Base-by-base conservation (phyloP, 345 rosid species). In the Garcia nutans region DNA sequence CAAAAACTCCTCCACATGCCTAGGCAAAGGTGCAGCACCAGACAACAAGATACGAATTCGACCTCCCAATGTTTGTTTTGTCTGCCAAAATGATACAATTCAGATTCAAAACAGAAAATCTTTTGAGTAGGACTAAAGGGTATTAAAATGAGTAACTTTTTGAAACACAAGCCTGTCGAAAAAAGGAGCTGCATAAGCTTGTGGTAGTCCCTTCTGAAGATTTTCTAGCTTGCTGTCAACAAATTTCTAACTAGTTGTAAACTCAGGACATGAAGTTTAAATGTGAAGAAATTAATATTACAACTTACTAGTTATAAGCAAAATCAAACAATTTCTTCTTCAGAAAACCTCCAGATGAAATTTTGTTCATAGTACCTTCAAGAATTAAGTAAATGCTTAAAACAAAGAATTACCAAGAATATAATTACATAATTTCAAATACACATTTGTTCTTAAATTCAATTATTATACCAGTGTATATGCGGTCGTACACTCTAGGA, bases 1-100 rank as follows among this genome's bases (percentile, higher is more conserved):
- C 69, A 93, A 33, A 74, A 96, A 93, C 82, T 93, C 99, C 78
- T 96, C 98, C 23, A 93, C 99, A 57, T 96, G 96, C 74, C 76
- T 85, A 75, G 99, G 87, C 85, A 93, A 77, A 75, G 98, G 99
- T 3, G 99, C 99, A 28, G 99, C 99, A 20, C 99, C 98, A 66
- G 99, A 93, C 47, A 92, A 82, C 82, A 93, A 44, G 75, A 87
- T 83, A 19, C 92, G 89, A 50, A 92, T 87, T 86, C 85, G 81
- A 80, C 99, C 98, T 67, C 99, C 99, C 33, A 92, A 78, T 77
- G 90, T 92, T 76, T 81, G 92, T 75, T 89, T 92, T 76, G 89
- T 84, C 99, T 95, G 60, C 73, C 55, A 81, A 50, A 67, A 33
- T 41, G 65, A 62, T 5, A 11, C 6, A 50, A 6, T 68, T 85